Percentiles rank a stretch among this genome's conserved stretches.
Conservation (phyloP, 768 basidiomycete species). For the Leccinum imitatum region DNA sequence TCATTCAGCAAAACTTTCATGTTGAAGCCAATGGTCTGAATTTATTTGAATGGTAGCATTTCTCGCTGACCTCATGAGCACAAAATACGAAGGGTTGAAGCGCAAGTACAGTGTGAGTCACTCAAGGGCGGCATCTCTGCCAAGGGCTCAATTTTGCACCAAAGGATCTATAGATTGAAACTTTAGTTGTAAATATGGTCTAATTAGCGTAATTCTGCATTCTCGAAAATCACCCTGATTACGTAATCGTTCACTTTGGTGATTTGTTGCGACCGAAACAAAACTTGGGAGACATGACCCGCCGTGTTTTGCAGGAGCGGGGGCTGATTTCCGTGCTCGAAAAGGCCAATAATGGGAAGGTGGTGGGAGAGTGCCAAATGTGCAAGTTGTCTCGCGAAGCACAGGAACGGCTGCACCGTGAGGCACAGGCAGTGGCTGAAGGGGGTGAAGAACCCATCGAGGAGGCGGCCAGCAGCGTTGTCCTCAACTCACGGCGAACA, state of each 20-base stretch:
- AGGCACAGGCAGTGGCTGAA: too few species aligned
- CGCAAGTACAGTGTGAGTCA: not conserved
- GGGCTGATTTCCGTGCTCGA: not conserved
- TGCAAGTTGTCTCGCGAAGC: not conserved
- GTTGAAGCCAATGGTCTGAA: too few species aligned
- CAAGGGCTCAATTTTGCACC: not conserved
- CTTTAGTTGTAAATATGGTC: not conserved
- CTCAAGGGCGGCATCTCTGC: not conserved
- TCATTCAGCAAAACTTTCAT: too few species aligned
- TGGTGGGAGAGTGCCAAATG: not conserved
- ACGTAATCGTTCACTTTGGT: not conserved
- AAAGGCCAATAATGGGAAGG: not conserved
- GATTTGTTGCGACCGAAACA: not conserved
- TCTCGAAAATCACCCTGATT: not conserved
- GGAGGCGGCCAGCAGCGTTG: too few species aligned
- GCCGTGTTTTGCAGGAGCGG: conserved; percentile 27
- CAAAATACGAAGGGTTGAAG: too few species aligned
- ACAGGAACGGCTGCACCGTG: too few species aligned
- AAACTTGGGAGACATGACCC: not conserved
- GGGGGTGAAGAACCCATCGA: too few species aligned
- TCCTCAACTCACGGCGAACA: too few species aligned
- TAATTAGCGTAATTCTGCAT: not conserved
- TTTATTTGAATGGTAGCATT: too few species aligned
- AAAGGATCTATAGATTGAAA: not conserved
- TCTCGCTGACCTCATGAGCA: too few species aligned